These are phyloP conservation scores for Heterobasidion occidentale DNA, from an alignment of 1,284 basidiomycete species.

Conservation along the genomic window DNA sequence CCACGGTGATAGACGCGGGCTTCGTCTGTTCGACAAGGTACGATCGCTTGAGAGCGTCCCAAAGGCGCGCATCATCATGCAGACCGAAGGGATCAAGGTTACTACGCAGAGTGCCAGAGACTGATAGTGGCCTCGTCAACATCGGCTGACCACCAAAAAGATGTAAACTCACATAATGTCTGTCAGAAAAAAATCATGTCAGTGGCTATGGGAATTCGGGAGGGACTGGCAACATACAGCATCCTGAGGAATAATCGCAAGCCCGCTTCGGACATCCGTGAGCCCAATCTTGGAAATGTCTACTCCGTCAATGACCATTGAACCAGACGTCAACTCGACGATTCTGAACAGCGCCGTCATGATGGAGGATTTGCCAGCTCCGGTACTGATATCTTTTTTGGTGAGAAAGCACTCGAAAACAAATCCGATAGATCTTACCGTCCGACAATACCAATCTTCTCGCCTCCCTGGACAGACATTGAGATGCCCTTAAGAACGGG, in stretches of 20 bases:
- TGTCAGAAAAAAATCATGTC: background rate
- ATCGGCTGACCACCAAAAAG: slow-evolving; percentile 2
- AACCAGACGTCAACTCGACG: slow-evolving; percentile 57
- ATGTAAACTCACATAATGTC: background rate
- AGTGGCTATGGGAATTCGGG: background rate
- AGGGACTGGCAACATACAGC: slow-evolving; percentile 35
- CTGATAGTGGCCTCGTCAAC: slow-evolving; percentile 19
- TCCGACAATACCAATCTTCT: slow-evolving; percentile 87
- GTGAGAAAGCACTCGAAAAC: background rate
- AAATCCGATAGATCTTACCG: slow-evolving; percentile 24
- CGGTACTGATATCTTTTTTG: slow-evolving; percentile 37
- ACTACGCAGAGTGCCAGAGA: slow-evolving; percentile 74
- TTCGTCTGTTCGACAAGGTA: slow-evolving; percentile 56
- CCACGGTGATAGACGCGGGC: slow-evolving; percentile 11
- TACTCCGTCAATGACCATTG: slow-evolving; percentile 57
- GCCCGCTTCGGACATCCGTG: slow-evolving; percentile 51
- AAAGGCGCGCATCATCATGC: slow-evolving; percentile 69
- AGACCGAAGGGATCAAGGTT: slow-evolving; percentile 79
- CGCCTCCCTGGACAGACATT: slow-evolving; percentile 63
- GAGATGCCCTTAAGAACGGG: slow-evolving; percentile 61
- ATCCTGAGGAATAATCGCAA: slow-evolving; percentile 92
- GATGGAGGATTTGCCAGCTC: slow-evolving; percentile 73
- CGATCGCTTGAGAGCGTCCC: slow-evolving; percentile 77
- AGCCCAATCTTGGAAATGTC: slow-evolving; percentile 66
- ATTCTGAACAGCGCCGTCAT: slow-evolving; percentile 34